Percentiles rank a stretch among this genome's conserved stretches.
phyloP scores from a whole-genome alignment of 2,329 filamentous ascomycete species.

The Drechslera avenae region DNA sequence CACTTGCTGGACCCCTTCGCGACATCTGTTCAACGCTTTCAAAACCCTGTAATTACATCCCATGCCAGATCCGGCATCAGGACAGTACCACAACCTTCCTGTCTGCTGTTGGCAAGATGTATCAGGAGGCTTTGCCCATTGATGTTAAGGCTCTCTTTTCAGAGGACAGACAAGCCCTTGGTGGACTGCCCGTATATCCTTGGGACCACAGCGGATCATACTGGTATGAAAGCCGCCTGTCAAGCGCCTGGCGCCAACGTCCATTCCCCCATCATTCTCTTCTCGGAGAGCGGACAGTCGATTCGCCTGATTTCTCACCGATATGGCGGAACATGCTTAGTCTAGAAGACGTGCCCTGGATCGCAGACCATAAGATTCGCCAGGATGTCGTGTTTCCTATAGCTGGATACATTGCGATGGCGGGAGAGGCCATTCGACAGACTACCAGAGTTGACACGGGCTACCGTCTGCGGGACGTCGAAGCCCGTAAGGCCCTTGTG shows the following conservation, averaged over 20 bases:
- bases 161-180: too few relatives aligned
- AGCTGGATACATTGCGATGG: slow-evolving; percentile 52
- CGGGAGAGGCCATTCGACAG: slow-evolving; percentile 39
- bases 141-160: too few relatives aligned
- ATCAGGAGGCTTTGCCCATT: too few relatives aligned
- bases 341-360: not conserved
- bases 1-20: not conserved
- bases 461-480: too few relatives aligned
- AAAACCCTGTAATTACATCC: too few relatives aligned
- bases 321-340: not conserved
- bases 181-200: not conserved
- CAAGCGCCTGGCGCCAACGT: not conserved
- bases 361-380: slow-evolving; percentile 52
- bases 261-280: not conserved
- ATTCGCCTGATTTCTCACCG: not conserved
- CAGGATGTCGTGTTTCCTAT: slow-evolving; percentile 51
- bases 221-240: not conserved
- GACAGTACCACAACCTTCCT: too few relatives aligned
- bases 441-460: slow-evolving; percentile 1
- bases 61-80: too few relatives aligned
- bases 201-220: not conserved
- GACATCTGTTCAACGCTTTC: too few relatives aligned
- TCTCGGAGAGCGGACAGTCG: not conserved
- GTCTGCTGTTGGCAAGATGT: too few relatives aligned
- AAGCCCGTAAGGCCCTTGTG: too few relatives aligned